Percentiles rank a stretch among this genome's conserved stretches.
These are phyloP conservation scores for Ceratocystis lukuohia DNA, from an alignment of 2,329 filamentous ascomycete species.

Conservation along the genomic window DNA sequence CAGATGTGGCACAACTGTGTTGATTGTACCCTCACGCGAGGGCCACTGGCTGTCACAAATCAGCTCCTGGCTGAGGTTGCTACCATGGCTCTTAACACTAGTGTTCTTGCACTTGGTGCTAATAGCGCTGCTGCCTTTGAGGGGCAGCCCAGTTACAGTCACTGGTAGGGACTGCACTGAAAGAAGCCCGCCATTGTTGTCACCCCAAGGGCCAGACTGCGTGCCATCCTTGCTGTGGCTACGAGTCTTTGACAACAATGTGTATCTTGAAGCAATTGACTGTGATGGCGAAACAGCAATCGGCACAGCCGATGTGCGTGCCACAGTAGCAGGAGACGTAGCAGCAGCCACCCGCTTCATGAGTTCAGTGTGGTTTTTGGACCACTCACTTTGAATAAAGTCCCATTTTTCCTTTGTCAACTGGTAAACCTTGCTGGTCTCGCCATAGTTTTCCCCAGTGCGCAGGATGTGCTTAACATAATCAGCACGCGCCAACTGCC, in stretches of 20 bases:
- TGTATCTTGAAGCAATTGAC: slow-evolving; percentile 9
- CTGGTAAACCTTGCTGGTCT: slow-evolving; percentile 76
- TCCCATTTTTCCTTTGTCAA: slow-evolving; percentile 84
- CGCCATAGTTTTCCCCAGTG: slow-evolving; percentile 79
- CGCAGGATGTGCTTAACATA: slow-evolving; percentile 82
- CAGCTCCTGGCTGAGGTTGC: slow-evolving; percentile 24
- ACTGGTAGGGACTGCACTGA: slow-evolving; percentile 23
- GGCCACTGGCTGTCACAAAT: slow-evolving; percentile 33
- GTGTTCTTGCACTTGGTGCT: slow-evolving; percentile 8
- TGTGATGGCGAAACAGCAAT: slow-evolving; percentile 17
- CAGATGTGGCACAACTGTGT: slow-evolving; percentile 54
- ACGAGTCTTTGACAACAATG: slow-evolving; percentile 23
- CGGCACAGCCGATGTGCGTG: slow-evolving; percentile 19
- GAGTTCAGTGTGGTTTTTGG: slow-evolving; percentile 51
- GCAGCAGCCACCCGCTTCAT: slow-evolving; percentile 37
- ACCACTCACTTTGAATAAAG: slow-evolving; percentile 64
- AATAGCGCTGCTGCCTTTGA: not conserved
- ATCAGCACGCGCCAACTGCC: slow-evolving; percentile 70
- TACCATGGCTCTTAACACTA: slow-evolving; percentile 17
- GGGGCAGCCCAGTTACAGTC: slow-evolving; percentile 5
- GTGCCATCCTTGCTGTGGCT: slow-evolving; percentile 31
- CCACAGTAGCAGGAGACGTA: slow-evolving; percentile 23
- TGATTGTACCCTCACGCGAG: slow-evolving; percentile 40
- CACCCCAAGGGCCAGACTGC: slow-evolving; percentile 29
- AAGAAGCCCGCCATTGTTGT: slow-evolving; percentile 31